phyloP scores from a whole-genome alignment of 2,329 filamentous ascomycete genomes.

The Anthostomella pinea region DNA sequence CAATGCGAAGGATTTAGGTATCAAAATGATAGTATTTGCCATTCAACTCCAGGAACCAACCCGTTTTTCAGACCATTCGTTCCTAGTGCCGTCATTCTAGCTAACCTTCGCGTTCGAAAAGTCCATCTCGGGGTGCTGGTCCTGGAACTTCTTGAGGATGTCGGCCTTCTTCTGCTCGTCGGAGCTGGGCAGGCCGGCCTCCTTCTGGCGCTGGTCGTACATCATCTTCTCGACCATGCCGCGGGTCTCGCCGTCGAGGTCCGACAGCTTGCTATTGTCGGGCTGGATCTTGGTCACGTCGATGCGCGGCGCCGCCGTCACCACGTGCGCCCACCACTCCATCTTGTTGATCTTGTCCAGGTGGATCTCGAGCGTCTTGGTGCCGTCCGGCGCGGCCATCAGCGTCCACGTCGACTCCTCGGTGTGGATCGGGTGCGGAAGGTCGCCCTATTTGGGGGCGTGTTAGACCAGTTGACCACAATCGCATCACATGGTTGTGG shows the following conservation, averaged over 20 bases:
- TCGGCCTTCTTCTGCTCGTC: slow-evolving; percentile 96
- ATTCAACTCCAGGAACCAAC: not conserved
- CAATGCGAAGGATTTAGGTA: no score
- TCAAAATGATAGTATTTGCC: no score
- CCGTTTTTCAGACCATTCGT: no score
- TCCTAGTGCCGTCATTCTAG: no score
- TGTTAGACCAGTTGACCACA: no score
- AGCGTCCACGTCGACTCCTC: slow-evolving; percentile 97
- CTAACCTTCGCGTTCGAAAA: slow-evolving; percentile 68
- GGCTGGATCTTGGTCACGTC: slow-evolving; percentile 94
- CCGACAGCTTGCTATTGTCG: slow-evolving; percentile 85
- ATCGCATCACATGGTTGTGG: no score
- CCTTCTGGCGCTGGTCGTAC: slow-evolving; percentile 97
- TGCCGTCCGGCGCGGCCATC: slow-evolving; percentile 66
- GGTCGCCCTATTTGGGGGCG: slow-evolving; percentile 81
- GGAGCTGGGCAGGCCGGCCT: slow-evolving; percentile 80
- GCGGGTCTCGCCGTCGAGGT: slow-evolving; percentile 91
- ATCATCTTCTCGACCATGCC: slow-evolving; percentile 99
- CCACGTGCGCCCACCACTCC: slow-evolving; percentile 96
- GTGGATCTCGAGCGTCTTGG: slow-evolving; percentile 70
- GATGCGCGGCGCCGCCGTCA: slow-evolving; percentile 83
- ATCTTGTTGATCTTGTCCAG: slow-evolving; percentile 96
- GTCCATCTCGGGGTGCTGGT: slow-evolving; percentile 70
- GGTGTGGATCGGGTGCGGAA: slow-evolving; percentile 73
- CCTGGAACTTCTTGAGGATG: slow-evolving; percentile 89